Evolutionary conservation across 441 rosid genomes (phyloP).

Genomic region (Pelargonium myrrhifolium): DNA sequence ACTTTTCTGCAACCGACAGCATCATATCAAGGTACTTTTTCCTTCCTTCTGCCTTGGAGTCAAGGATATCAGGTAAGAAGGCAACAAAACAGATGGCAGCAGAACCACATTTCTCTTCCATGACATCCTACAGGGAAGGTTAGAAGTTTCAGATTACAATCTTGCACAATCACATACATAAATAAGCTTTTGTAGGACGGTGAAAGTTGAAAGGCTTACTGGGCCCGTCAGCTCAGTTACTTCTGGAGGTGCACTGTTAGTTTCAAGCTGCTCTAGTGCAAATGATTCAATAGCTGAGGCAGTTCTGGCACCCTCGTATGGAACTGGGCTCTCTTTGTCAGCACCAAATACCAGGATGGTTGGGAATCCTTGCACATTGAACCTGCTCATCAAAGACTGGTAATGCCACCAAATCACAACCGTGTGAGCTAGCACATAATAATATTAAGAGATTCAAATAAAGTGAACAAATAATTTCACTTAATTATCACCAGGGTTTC

Average conservation of each 20-base stretch:
- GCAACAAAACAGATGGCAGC: slow-evolving; percentile 95
- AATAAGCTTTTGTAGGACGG: slow-evolving; percentile 5
- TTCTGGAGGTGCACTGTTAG: slow-evolving; percentile 83
- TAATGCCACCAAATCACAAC: slow-evolving; percentile 21
- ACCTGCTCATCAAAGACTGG: slow-evolving; percentile 97
- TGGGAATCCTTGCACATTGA: slow-evolving; percentile 95
- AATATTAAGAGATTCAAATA: neutral
- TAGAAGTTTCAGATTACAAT: slow-evolving; percentile 1
- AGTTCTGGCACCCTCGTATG: slow-evolving; percentile 91
- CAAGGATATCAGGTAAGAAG: slow-evolving; percentile 93
- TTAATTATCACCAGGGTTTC: neutral
- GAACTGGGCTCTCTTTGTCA: slow-evolving; percentile 75
- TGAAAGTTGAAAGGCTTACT: slow-evolving; percentile 33
- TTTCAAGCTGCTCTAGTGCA: slow-evolving; percentile 75
- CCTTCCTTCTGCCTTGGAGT: slow-evolving; percentile 97
- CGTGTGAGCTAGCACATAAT: neutral
- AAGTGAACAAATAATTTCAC: neutral
- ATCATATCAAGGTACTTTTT: slow-evolving; percentile 73
- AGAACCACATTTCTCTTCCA: slow-evolving; percentile 88
- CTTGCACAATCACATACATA: slow-evolving; percentile 3
- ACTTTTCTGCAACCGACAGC: slow-evolving; percentile 82
- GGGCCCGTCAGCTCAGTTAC: slow-evolving; percentile 75
- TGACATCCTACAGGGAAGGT: slow-evolving; percentile 45
- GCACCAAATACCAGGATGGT: slow-evolving; percentile 90
- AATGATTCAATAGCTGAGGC: slow-evolving; percentile 89